Conservation (phyloP, 1,139 yeast genomes). For the Chernovozyma aurita region DNA sequence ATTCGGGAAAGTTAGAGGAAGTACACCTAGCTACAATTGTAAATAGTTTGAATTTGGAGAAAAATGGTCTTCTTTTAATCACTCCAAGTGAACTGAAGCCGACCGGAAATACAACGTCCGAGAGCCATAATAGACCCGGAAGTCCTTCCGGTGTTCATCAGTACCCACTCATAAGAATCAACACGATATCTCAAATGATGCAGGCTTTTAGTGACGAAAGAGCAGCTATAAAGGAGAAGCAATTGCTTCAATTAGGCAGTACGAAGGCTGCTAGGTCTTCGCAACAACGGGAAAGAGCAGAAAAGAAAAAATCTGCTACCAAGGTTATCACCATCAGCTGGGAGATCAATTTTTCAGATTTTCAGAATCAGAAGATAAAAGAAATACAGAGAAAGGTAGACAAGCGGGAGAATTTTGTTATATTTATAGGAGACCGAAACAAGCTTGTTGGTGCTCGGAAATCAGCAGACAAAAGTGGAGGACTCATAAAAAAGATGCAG, state of each 20-base stretch:
- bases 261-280: conserved; percentile 25
- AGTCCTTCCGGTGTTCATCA: background rate
- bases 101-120: background rate
- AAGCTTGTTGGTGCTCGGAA: conserved; percentile 12
- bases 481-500: conserved; percentile 8
- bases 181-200: conserved; percentile 30
- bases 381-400: conserved; percentile 30
- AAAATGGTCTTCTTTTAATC: conserved; percentile 28
- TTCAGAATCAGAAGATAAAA: conserved; percentile 31
- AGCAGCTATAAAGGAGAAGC: conserved; percentile 29
- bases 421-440: conserved; percentile 24
- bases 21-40: conserved; percentile 27
- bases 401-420: conserved; percentile 32
- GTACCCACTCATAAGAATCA: conserved; percentile 17
- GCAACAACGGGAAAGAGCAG: conserved; percentile 26
- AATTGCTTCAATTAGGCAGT: conserved; percentile 33
- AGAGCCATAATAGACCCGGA: background rate
- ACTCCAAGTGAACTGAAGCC: conserved; percentile 17
- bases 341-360: conserved; percentile 38
- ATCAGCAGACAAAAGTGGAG: conserved; percentile 15
- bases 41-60: conserved; percentile 25
- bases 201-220: conserved; percentile 27
- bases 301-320: conserved; percentile 35
- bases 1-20: conserved; percentile 16
- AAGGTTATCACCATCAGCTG: conserved; percentile 32